These are phyloP conservation scores for Aspergillus homomorphus DNA, from an alignment of 495 filamentous ascomycete genomes.

Conservation along the genomic window DNA sequence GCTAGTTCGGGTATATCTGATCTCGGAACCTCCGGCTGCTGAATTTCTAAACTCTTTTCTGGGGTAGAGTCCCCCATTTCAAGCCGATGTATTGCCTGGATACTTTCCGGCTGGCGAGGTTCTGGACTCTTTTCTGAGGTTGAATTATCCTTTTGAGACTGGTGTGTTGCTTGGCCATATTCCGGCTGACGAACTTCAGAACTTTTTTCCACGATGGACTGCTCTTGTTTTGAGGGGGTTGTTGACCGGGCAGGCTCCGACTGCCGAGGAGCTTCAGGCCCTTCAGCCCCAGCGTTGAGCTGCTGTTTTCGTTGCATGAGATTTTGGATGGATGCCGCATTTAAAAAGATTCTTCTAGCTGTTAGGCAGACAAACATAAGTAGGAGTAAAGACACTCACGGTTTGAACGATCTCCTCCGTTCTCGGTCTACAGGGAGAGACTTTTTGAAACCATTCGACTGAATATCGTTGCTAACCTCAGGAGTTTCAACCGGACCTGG, in stretches of 20 bases:
- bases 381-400: conserved; percentile 5
- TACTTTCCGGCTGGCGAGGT: no score
- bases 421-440: conserved; percentile 1
- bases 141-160: neutral
- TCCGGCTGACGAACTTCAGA: no score
- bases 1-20: neutral
- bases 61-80: neutral
- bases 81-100: neutral
- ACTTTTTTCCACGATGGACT: neutral
- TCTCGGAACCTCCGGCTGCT: neutral
- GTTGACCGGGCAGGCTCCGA: conserved; percentile 12
- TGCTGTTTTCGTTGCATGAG: conserved; percentile 16
- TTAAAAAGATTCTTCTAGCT: conserved; percentile 16
- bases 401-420: conserved; percentile 18
- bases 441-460: neutral
- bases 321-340: conserved; percentile 10
- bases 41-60: neutral
- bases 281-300: neutral
- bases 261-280: conserved; percentile 12
- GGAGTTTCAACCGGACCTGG: neutral
- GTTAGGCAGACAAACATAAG: conserved; percentile 1
- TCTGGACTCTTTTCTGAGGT: no score
- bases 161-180: neutral
- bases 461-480: neutral
- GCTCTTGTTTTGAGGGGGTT: neutral